Evolutionary conservation across 2,329 filamentous ascomycete genomes (phyloP), one percentile per base, ranked within the genome.

Genomic region (Xylariaceae sp.): DNA sequence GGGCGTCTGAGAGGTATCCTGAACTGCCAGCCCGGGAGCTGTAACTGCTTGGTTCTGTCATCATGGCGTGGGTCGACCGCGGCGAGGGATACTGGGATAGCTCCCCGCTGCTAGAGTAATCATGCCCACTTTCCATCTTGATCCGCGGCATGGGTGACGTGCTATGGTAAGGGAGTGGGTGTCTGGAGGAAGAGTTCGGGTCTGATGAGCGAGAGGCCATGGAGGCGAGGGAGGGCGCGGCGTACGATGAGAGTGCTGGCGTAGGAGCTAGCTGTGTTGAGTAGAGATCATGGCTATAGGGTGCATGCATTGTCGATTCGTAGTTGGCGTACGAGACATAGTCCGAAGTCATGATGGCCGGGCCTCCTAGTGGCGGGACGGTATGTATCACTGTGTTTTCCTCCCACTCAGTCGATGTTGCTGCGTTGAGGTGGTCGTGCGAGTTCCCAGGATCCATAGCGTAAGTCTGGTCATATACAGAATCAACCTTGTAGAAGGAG

Each of bases 291-390:
- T 76, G 73, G 55, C 67, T 71, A 60, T 79, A 81, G 2, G 75
- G 58, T 18, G 68, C 57, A 51, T 72, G 64, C 57, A 76, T 64
- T 49, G 68, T 65, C 22, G 71, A 62, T 34, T 76, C 72, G 62
- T 79, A 81, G 53, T 71, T 69, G 56, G 71, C 70, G 63, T 80
- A 83, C 29, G 74, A 66, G 61, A 78, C 76, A 63, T 81, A 83
- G 43, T 80, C 78, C 34, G 74, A 65, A 32, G 76, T 71, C 52
- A 80, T 65, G 29, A 78, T 71, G 60, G 72, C 76, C 49, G 76
- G 71, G 56, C 75, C 71, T 51, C 70, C 68, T 43, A 74, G 66
- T 3, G 73, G 71, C 37, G 74, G 68, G 18, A 69, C 63, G 22
- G 73, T 65, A 22, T 76, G 72, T 54, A 77, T 68, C 40, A 72